Evolutionary conservation across 1,284 basidiomycete species (phyloP), one percentile per base, ranked within the genome.

Genomic region (Cryptococcus sp.): DNA sequence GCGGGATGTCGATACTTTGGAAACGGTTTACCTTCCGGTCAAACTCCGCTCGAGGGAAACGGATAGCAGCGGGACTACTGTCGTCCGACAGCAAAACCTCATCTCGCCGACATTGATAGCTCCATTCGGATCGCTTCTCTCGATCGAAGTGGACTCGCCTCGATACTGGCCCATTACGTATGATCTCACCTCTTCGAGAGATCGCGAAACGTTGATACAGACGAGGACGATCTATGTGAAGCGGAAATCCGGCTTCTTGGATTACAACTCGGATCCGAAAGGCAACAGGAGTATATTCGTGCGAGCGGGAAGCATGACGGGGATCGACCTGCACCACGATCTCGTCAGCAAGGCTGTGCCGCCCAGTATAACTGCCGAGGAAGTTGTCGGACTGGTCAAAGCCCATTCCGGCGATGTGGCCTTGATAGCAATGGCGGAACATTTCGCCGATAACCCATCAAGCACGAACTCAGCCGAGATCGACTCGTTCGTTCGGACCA

Each of bases 101-200:
- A 91, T 94, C 57, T 89, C 91, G 0, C 95, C 95, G 0, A 93
- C 94, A 0, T 83, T 98, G 6, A 88, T 97, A 54, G 92, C 93
- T 0, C 88, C 93, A 61, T 84, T 96, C 59, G 86, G 89, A 67
- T 85, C 84, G 51, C 81, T 97, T 16, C 79, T 85, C 46, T 87
- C 88, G 0, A 88, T 98, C 62, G 83, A 88, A 51, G 86, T 93
- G 41, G 93, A 95, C 70, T 94, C 91, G 0, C 91, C 91, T 6
- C 85, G 95, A 13, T 98, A 99, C 77, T 97, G 93, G 90, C 89
- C 92, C 0, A 89, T 93, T 76, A 85, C 87, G 57, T 83, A 95
- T 46, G 88, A 93, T 68, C 84, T 91, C 23, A 82, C 84, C 45
- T 19, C 19, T 51, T 82, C 85, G 3, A 82, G 82, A n/a, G 88